Conservation (phyloP, 306 rosid species). For the Cicer arietinum region DNA sequence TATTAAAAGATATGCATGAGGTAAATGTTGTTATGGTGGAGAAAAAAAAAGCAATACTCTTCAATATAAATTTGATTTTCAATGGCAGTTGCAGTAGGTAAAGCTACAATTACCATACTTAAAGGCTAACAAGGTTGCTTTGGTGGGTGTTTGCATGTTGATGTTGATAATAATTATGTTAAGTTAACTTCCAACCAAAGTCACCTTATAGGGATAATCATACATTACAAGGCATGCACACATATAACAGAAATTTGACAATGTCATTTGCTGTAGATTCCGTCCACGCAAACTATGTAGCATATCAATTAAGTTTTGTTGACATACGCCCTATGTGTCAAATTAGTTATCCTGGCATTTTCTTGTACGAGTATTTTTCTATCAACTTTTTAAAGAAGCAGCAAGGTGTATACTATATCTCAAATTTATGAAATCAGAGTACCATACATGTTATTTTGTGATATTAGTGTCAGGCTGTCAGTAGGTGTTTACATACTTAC, state of each 20-base stretch:
- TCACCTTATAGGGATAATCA: slow-evolving; percentile 20
- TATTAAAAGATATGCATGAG: slow-evolving; percentile 16
- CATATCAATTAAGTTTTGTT: slow-evolving; percentile 1
- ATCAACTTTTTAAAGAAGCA: neutral
- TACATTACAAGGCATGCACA: slow-evolving; percentile 11
- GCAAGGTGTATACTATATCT: slow-evolving; percentile 17
- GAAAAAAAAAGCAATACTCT: slow-evolving; percentile 22
- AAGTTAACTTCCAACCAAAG: slow-evolving; percentile 3
- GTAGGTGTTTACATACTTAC: neutral
- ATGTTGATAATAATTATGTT: neutral
- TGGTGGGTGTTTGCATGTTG: slow-evolving; percentile 22
- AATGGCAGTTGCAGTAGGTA: slow-evolving; percentile 24
- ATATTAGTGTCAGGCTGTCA: neutral
- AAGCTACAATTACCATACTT: slow-evolving; percentile 14
- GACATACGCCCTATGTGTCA: neutral
- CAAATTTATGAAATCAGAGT: slow-evolving; percentile 15
- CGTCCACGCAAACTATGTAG: neutral
- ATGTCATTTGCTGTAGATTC: slow-evolving; percentile 25
- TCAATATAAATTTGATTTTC: slow-evolving; percentile 28
- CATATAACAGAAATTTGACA: slow-evolving; percentile 18
- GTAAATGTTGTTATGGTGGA: slow-evolving; percentile 18
- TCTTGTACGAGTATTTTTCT: neutral
- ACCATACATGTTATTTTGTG: slow-evolving; percentile 35
- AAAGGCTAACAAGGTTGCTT: slow-evolving; percentile 17
- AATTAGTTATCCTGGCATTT: slow-evolving; percentile 18